Conservation (phyloP, 345 rosid species). For the Cardamine occulta region DNA sequence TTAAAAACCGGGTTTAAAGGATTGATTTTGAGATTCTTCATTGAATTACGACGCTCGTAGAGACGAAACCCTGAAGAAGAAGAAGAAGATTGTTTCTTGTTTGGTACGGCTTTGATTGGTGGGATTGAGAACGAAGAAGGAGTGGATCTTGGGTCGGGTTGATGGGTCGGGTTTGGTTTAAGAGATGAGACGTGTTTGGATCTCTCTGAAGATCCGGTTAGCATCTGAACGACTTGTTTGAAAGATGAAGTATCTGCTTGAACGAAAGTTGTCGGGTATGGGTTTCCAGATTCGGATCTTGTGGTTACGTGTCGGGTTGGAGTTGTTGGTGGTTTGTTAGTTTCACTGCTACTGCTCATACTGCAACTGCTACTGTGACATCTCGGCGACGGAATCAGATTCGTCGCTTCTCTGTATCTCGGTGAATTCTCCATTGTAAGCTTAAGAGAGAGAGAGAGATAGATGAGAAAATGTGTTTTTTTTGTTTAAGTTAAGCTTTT, state of each 20-base stretch:
- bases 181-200: constrained; percentile 46
- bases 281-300: constrained; percentile 84
- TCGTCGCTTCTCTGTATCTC: constrained; percentile 50
- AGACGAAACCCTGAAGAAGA: constrained; percentile 75
- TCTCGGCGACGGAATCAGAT: constrained; percentile 59
- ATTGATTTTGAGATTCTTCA: constrained; percentile 85
- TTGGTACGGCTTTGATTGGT: constrained; percentile 83
- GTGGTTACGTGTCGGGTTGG: constrained; percentile 59
- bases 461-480: not conserved
- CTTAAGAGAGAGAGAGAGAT: not conserved
- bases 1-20: constrained; percentile 61
- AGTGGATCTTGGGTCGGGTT: constrained; percentile 48
- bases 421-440: constrained; percentile 66
- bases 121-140: constrained; percentile 75
- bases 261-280: constrained; percentile 96
- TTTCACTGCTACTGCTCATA: constrained; percentile 42
- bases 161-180: constrained; percentile 43
- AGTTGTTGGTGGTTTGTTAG: constrained; percentile 43
- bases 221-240: constrained; percentile 98
- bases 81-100: constrained; percentile 61
- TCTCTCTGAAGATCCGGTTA: constrained; percentile 85
- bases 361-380: constrained; percentile 44
- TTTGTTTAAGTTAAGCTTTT: constrained; percentile 4
- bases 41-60: constrained; percentile 89
- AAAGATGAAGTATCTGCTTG: constrained; percentile 93